A percentile compares a stretch with the other conserved stretches of the same genome.
Evolutionary conservation across 2,329 filamentous ascomycete genomes (phyloP).

Genomic region (Penicillium sclerotigenum): DNA sequence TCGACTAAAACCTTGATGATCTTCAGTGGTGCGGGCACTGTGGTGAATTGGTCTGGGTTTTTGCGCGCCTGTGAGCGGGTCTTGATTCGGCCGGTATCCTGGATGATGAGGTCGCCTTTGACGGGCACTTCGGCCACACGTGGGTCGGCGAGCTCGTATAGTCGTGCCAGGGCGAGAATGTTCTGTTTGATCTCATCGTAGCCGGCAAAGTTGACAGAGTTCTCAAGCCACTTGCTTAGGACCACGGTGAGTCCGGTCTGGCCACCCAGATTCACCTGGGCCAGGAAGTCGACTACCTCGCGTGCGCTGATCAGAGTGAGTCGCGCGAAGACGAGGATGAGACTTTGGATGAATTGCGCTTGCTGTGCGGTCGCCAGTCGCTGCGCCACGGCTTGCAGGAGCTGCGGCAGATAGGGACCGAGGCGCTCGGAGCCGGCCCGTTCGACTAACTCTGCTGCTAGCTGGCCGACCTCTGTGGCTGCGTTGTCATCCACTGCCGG

Average conservation of each 20-base stretch:
- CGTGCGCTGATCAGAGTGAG: constrained; percentile 79
- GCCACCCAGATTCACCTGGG: constrained; percentile 74
- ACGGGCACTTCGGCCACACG: constrained; percentile 76
- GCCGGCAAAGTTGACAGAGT: constrained; percentile 94
- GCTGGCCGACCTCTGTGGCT: constrained; percentile 90
- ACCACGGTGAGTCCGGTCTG: constrained; percentile 81
- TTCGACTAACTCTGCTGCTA: constrained; percentile 92
- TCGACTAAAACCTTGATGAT: constrained; percentile 95
- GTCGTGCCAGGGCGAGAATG: constrained; percentile 86
- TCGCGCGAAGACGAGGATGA: constrained; percentile 92
- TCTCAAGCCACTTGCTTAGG: constrained; percentile 92
- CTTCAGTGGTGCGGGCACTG: constrained; percentile 84
- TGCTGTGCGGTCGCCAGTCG: constrained; percentile 78
- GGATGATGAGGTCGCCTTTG: constrained; percentile 85
- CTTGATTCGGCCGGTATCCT: constrained; percentile 78
- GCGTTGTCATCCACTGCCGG: constrained; percentile 85
- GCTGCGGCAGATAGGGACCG: constrained; percentile 82
- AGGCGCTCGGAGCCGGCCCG: constrained; percentile 89
- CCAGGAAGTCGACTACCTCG: constrained; percentile 89
- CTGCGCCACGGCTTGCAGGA: constrained; percentile 83
- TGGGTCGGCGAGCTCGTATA: constrained; percentile 82
- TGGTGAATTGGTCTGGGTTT: constrained; percentile 86
- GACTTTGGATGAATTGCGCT: constrained; percentile 87
- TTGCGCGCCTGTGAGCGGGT: constrained; percentile 85
- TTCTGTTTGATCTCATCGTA: constrained; percentile 98